Conservation (phyloP, 2,329 filamentous ascomycete genomes). For the Aureobasidium zeae region DNA sequence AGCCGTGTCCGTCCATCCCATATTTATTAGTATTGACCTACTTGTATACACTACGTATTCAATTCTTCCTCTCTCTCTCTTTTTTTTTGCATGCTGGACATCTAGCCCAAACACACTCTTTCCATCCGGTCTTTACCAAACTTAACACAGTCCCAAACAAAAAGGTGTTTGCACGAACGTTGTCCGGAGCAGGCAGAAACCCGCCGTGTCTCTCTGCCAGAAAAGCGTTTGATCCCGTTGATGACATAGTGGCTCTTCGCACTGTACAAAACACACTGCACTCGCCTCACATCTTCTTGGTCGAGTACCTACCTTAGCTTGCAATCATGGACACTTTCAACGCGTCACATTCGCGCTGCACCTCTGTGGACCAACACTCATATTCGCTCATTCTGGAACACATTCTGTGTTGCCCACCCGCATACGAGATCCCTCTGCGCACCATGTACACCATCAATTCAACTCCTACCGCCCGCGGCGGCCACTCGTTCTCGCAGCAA, state of each 20-base stretch:
- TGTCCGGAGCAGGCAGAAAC: slow-evolving; percentile 7
- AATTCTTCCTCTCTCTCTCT: not conserved
- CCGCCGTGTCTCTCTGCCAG: slow-evolving; percentile 8
- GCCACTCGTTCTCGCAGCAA: slow-evolving; percentile 24
- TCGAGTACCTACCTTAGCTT: not conserved
- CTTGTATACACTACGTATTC: too few species aligned
- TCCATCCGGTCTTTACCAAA: slow-evolving; percentile 10
- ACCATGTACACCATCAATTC: slow-evolving; percentile 61
- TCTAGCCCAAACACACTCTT: slow-evolving; percentile 12
- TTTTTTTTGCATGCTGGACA: slow-evolving; percentile 8
- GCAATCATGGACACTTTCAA: slow-evolving; percentile 12
- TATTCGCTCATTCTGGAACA: slow-evolving; percentile 46
- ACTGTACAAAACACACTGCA: slow-evolving; percentile 5
- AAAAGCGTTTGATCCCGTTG: slow-evolving; percentile 8
- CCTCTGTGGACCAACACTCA: slow-evolving; percentile 25
- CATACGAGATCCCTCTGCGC: slow-evolving; percentile 56
- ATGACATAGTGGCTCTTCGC: slow-evolving; percentile 10
- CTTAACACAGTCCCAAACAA: too few species aligned
- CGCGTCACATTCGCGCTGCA: slow-evolving; percentile 23
- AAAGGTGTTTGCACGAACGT: slow-evolving; percentile 5
- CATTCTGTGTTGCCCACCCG: slow-evolving; percentile 51
- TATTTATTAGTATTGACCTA: too few species aligned
- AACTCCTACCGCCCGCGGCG: slow-evolving; percentile 34
- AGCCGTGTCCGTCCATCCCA: slow-evolving; percentile 1
- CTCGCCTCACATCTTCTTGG: not conserved